phyloP scores from a whole-genome alignment of 768 basidiomycete species.

The Fibroporia radiculosa region DNA sequence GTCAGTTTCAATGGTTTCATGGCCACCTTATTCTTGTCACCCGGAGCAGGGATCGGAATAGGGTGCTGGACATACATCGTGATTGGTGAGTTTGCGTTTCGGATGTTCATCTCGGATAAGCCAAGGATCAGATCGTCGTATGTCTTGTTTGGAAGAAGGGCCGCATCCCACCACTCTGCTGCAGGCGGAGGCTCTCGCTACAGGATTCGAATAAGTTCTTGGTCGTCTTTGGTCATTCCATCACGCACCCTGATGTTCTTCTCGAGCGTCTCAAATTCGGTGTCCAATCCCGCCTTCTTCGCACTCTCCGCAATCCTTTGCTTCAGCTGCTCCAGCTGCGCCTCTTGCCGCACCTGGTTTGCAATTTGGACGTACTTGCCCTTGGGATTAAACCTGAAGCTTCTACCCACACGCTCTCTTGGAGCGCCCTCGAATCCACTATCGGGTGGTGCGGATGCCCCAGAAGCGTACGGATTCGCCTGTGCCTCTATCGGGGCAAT shows the following conservation, averaged over 20 bases:
- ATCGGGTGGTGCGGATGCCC: constrained; percentile 38
- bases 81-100: constrained; percentile 64
- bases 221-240: too few species aligned
- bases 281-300: constrained; percentile 87
- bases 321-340: constrained; percentile 84
- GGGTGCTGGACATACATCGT: constrained; percentile 94
- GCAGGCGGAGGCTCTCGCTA: constrained; percentile 83
- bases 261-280: constrained; percentile 87
- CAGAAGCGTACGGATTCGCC: constrained; percentile 74
- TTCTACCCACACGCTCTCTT: constrained; percentile 58
- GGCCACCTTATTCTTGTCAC: constrained; percentile 73
- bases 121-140: constrained; percentile 71
- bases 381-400: constrained; percentile 84
- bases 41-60: constrained; percentile 88
- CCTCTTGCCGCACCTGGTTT: constrained; percentile 64
- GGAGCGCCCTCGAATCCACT: constrained; percentile 68
- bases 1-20: constrained; percentile 88
- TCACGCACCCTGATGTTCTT: constrained; percentile 73
- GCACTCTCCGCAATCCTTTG: constrained; percentile 90
- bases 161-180: constrained; percentile 96
- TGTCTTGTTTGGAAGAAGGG: constrained; percentile 68
- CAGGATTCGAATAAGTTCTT: too few species aligned
- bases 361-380: constrained; percentile 82
- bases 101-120: constrained; percentile 53
- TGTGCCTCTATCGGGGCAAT: constrained; percentile 31